Evolutionary conservation across 2,329 filamentous ascomycete species (phyloP).

Genomic region (Beauveria australis): DNA sequence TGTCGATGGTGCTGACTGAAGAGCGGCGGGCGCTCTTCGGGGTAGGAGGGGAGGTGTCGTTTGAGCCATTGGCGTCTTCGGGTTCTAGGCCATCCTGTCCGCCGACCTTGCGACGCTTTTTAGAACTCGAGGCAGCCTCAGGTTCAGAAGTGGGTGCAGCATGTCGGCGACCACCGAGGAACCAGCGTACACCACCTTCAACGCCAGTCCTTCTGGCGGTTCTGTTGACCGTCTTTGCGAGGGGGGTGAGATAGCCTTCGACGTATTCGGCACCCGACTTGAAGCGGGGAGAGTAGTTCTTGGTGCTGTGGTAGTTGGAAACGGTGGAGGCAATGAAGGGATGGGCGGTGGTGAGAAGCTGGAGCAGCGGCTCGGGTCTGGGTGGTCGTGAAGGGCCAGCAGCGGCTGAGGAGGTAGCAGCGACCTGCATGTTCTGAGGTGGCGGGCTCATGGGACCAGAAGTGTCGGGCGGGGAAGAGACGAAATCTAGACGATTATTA

Average conservation of each 20-base stretch:
- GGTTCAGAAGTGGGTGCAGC: constrained; percentile 37
- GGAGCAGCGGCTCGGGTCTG: constrained; percentile 71
- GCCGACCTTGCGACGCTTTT: constrained; percentile 53
- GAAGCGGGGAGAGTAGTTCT: constrained; percentile 83
- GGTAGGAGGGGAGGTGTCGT: constrained; percentile 22
- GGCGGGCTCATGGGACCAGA: constrained; percentile 32
- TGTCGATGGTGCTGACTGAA: constrained; percentile 61
- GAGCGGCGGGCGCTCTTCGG: constrained; percentile 43
- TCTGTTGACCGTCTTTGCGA: constrained; percentile 78
- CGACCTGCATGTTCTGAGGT: constrained; percentile 3
- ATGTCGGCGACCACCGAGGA: constrained; percentile 55
- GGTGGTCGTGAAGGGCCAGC: constrained; percentile 28
- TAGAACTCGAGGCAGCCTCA: constrained; percentile 37
- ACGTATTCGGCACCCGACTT: constrained; percentile 87
- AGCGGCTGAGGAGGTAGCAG: constrained; percentile 15
- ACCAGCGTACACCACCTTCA: constrained; percentile 79
- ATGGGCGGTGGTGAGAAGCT: constrained; percentile 80
- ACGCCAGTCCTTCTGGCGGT: constrained; percentile 81
- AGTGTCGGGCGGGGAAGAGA: constrained; percentile 51
- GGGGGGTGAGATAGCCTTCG: constrained; percentile 77
- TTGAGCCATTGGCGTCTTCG: constrained; percentile 17
- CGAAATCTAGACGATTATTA: constrained; percentile 44
- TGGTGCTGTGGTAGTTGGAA: constrained; percentile 76
- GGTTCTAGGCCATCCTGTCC: constrained; percentile 28
- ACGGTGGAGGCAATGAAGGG: constrained; percentile 80